Base-by-base conservation (phyloP, 495 filamentous ascomycete species). In the Podospora australis region DNA sequence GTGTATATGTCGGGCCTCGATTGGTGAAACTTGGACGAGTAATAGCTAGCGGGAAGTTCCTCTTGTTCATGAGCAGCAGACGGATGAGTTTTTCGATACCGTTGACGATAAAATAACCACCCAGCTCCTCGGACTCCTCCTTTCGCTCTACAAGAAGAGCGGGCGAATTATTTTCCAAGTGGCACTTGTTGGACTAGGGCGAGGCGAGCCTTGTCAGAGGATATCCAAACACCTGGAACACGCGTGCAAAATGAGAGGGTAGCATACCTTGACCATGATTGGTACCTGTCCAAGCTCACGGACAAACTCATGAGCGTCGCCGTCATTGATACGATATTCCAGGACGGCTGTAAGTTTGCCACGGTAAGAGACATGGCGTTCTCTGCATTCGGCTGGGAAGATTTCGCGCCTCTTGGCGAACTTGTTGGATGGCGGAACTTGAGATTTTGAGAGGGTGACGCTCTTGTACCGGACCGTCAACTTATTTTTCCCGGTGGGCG, bases 21-120 rank as follows among this genome's bases (percentile, higher is more conserved):
- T 85, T 87, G 45, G 78, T 71, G 71, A 96, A 97, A 38, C 90
- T 95, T 28, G 84, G 80, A 52, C 92, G 86, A 51, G 86, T 77
- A 60, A 96, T 95, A 23, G 91, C 91, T 78, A 96, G 86, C 30
- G 92, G 91, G 58, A 86, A 94, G 67, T 98, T 96, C 54, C 92
- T 80, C 58, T 86, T 78, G 52, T 86, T 84, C 47, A 96, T 79
- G 32, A 96, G 80, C 49, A 98, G 77, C 72, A 98, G 79, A 51
- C 92, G 88, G 57, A 98, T 88, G 36, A 98, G 72, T 72, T 96
- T 97, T 64, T 98, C 92, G 41, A 87, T 96, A 45, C 92, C 92
- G 54, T 96, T 96, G 55, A 98, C 81, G 55, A 98, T 79, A 62
- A 95, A 96, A 66, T 95, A 96, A 34, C 90, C 90, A 28, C 90